Percentiles rank a stretch among this genome's conserved stretches.
Evolutionary conservation across 2,329 filamentous ascomycete genomes (phyloP).

Genomic region (Botryotinia convoluta): DNA sequence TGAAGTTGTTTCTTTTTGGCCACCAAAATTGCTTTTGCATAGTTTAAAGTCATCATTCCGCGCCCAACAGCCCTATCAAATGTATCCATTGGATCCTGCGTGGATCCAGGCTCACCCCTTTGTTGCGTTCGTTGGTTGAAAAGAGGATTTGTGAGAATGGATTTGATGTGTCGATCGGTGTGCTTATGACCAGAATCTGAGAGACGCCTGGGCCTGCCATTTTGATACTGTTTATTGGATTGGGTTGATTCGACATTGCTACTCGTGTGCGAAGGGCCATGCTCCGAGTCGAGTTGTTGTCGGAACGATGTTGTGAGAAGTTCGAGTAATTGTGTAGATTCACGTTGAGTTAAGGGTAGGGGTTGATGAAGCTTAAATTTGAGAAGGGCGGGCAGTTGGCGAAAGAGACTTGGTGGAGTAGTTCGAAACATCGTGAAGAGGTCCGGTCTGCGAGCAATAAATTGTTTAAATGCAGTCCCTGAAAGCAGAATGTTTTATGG

Average conservation of each 20-base stretch:
- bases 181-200: conserved; percentile 27
- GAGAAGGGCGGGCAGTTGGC: conserved; percentile 45
- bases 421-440: conserved; percentile 48
- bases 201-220: conserved; percentile 25
- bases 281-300: conserved; percentile 57
- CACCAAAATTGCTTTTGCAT: conserved; percentile 31
- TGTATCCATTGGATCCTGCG: conserved; percentile 34
- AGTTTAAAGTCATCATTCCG: conserved; percentile 36
- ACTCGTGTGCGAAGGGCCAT: conserved; percentile 41
- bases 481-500: conserved; percentile 41
- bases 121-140: conserved; percentile 35
- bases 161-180: conserved; percentile 47
- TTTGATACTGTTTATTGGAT: conserved; percentile 1
- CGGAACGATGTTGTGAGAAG: conserved; percentile 63
- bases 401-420: conserved; percentile 47
- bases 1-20: conserved; percentile 29
- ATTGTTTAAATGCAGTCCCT: conserved; percentile 46
- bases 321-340: conserved; percentile 58
- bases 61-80: conserved; percentile 36
- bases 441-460: not conserved
- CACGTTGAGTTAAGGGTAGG: conserved; percentile 53
- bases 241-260: not conserved
- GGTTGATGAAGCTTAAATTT: conserved; percentile 48
- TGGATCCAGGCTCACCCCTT: not conserved
- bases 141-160: conserved; percentile 51